Percentiles rank a stretch among this genome's conserved stretches.
Conservation (phyloP, 257 asterid species). For the Linaria vulgaris region DNA sequence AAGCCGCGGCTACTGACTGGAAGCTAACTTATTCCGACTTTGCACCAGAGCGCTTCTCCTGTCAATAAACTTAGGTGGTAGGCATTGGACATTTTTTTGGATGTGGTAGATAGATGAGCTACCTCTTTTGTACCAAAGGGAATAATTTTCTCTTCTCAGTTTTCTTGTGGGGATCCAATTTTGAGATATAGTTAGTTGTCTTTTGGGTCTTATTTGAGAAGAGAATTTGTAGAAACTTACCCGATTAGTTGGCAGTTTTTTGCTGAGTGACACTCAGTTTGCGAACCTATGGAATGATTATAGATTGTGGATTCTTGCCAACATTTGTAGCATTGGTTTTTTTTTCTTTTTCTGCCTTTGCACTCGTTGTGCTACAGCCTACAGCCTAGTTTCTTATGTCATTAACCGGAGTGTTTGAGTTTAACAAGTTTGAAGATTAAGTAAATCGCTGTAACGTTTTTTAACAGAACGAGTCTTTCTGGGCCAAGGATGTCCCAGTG, state of each 20-base stretch:
- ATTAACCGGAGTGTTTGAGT: no score
- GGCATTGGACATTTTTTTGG: constrained; percentile 35
- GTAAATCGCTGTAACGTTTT: no score
- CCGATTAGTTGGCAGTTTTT: constrained; percentile 31
- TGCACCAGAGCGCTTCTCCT: constrained; percentile 22
- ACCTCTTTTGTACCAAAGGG: constrained; percentile 12
- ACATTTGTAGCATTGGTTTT: not conserved
- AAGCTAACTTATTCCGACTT: constrained; percentile 32
- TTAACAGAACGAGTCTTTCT: no score
- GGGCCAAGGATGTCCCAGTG: no score
- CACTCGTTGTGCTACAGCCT: no score
- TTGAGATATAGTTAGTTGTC: not conserved
- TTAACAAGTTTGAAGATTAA: no score
- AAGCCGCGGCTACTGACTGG: constrained; percentile 32
- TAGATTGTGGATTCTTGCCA: not conserved
- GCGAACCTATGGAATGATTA: no score
- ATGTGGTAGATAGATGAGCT: constrained; percentile 23
- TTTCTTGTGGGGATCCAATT: constrained; percentile 21
- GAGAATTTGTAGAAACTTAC: constrained; percentile 36
- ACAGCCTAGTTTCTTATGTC: no score
- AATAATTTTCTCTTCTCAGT: constrained; percentile 45
- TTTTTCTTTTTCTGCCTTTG: no score
- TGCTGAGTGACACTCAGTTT: constrained; percentile 37
- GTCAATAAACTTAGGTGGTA: constrained; percentile 28
- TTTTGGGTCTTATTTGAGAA: constrained; percentile 26